Base-by-base conservation (phyloP, 2,329 filamentous ascomycete species). In the Cladosporium phlei region DNA sequence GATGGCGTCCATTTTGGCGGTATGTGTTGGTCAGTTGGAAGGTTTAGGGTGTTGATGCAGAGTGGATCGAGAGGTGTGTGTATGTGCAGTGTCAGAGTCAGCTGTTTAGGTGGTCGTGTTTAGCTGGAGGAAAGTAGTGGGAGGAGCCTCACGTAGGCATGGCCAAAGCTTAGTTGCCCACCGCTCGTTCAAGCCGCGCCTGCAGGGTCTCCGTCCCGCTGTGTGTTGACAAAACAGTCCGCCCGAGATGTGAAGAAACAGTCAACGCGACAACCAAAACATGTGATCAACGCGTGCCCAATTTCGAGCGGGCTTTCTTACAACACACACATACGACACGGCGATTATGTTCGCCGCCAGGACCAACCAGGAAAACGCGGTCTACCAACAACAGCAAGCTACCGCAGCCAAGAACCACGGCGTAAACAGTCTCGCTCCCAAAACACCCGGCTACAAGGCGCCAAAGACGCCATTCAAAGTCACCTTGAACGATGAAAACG, bases 321-420 rank as follows among this genome's bases (percentile, higher is more conserved):
- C 10, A 22, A 40, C 17, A 11, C 4, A 21, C 11, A 40, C 37
- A 28, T 17, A 12, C 12, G 25, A 32, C 7, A 38, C 25, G 21
- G 27, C 34, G 14, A 72, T 52, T 49, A 95, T 90, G 88, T 75
- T 88, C 63, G 86, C 86, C 51, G 76, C 84, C 62, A 67, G 64
- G 22, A 79, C 82, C 59, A 86, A 95, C 67, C 88, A 95, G 70
- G 90, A 96, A 69, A 96, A 96, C 68, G 70, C 88, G 66, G 79
- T 88, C 59, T 82, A 88, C 64, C 78, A 76, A 55, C 85, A 85
- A 64, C 87, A 89, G 63, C 77, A 82, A 50, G 78, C 75, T 39
- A 82, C 82, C 19, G 79, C 82, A 11, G 75, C 80, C 12, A 95
- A 95, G 67, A 83, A 83, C 62, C 84, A 88, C 56, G 73, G 77